These are phyloP conservation scores for Orobanche coerulescens DNA, from an alignment of 257 asterid genomes.

Conservation along the genomic window DNA sequence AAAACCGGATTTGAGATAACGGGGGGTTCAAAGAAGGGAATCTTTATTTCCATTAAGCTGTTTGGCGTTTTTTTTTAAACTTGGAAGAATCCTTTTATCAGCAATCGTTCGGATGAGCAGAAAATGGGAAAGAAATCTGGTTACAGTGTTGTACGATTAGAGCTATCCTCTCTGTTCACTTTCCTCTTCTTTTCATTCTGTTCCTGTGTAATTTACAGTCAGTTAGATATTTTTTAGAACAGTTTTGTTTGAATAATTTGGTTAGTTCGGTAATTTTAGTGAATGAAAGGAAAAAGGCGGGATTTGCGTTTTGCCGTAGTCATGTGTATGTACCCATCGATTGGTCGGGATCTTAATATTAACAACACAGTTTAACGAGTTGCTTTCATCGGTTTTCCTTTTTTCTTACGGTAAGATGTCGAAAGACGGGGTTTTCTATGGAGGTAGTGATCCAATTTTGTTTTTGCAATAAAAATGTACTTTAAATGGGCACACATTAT, in stretches of 20 bases:
- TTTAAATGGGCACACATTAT: too few species aligned
- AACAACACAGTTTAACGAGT: conserved; percentile 46
- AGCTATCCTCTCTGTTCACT: conserved; percentile 33
- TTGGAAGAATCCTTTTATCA: conserved; percentile 29
- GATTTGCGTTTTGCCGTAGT: conserved; percentile 52
- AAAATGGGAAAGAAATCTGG: conserved; percentile 38
- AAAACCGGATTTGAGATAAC: conserved; percentile 29
- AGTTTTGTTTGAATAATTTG: conserved; percentile 93
- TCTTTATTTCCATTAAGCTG: conserved; percentile 37
- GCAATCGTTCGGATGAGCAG: conserved; percentile 46
- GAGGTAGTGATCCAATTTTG: not conserved
- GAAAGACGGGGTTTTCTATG: not conserved
- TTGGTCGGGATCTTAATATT: conserved; percentile 57
- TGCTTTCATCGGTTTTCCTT: conserved; percentile 21
- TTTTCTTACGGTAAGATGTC: not conserved
- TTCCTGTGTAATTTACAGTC: conserved; percentile 66
- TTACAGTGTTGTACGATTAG: conserved; percentile 83
- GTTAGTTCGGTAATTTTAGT: conserved; percentile 56
- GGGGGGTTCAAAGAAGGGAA: conserved; percentile 35
- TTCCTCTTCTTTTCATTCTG: conserved; percentile 36
- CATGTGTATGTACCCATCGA: conserved; percentile 66
- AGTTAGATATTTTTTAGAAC: conserved; percentile 50
- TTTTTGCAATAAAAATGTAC: too few species aligned
- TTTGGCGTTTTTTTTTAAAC: conserved; percentile 28
- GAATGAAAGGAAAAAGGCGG: conserved; percentile 37